Evolutionary conservation across 106 monocot species (phyloP), one percentile per base, ranked within the genome.

Genomic region (Allium cepa): DNA sequence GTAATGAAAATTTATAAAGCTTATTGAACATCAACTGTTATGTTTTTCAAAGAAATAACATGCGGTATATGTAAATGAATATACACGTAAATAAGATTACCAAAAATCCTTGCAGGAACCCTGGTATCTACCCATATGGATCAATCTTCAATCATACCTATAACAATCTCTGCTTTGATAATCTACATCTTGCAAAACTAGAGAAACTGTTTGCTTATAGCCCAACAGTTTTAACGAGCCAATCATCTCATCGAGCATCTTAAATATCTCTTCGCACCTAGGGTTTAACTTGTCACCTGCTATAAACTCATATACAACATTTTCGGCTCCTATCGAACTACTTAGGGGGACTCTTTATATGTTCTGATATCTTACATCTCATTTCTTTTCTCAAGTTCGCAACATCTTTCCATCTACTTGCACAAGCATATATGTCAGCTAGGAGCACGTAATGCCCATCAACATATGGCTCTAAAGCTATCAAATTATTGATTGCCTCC

Each of bases 341-440:
- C 77, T 62, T 3, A 77, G 77, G 8, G 75, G 80, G 36, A 75
- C 53, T 47, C 50, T 77, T 22, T 26, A 49, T n/a, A 72, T 71
- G 63, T 52, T 63, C 46, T n/a, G n/a, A n/a, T n/a, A n/a, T n/a
- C n/a, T 62, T 68, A 0, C 26, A 57, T 61, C 63, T 85, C 18
- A 85, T 78, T 60, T 12, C 47, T 50, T 59, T 77, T 53, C 84
- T 78, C 62, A 85, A 46, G 0, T 60, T 64, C 6, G 74, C 57
- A 14, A 85, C 77, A 50, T 36, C 77, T 56, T 73, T 71, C 84
- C 84, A 85, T 59, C 47, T 57, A 16, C 69, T 69, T 11, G 57
- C 74, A n/a, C 66, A 59, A 22, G 84, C 80, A 59, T 78, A 85
- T 16, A 85, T 67, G 74, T 85, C 80, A 11, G 84, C 80, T 13